Evolutionary conservation across 148 eudicot genomes (phyloP).

Genomic region (Rhododendron henanense): DNA sequence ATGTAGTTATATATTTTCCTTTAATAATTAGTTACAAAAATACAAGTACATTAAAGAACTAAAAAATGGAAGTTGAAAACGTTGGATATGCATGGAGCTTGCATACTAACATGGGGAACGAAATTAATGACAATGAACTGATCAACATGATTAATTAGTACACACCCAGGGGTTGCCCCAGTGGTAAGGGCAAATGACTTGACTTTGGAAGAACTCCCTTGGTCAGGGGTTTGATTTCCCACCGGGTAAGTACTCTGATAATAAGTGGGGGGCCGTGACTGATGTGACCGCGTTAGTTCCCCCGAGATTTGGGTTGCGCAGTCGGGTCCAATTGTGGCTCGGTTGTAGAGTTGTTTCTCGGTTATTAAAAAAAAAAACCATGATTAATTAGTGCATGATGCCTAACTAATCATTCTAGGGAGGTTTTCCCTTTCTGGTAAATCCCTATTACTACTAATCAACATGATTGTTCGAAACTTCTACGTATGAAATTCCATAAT

Average conservation of each 20-base stretch:
- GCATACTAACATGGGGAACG: not conserved
- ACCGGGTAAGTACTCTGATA: too few relatives aligned
- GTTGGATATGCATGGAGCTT: not conserved
- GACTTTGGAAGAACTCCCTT: too few relatives aligned
- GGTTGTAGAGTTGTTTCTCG: too few relatives aligned
- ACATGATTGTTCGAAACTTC: not conserved
- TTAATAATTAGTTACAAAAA: not conserved
- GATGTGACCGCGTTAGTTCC: too few relatives aligned
- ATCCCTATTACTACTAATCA: not conserved
- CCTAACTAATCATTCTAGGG: not conserved
- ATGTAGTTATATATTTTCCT: not conserved
- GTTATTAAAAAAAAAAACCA: too few relatives aligned
- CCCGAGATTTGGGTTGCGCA: too few relatives aligned
- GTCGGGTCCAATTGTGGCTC: too few relatives aligned
- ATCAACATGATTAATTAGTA: not conserved
- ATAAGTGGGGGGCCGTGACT: too few relatives aligned
- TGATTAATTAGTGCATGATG: not conserved
- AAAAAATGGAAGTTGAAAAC: not conserved
- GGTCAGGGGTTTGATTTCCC: too few relatives aligned
- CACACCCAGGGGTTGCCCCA: not conserved
- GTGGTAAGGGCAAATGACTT: too few relatives aligned
- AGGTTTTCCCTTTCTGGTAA: not conserved
- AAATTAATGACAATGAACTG: not conserved
- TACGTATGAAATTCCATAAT: slow-evolving; percentile 3
- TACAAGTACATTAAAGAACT: not conserved